phyloP scores from a whole-genome alignment of 179 eudicot genomes.

The Vitellaria paradoxa region DNA sequence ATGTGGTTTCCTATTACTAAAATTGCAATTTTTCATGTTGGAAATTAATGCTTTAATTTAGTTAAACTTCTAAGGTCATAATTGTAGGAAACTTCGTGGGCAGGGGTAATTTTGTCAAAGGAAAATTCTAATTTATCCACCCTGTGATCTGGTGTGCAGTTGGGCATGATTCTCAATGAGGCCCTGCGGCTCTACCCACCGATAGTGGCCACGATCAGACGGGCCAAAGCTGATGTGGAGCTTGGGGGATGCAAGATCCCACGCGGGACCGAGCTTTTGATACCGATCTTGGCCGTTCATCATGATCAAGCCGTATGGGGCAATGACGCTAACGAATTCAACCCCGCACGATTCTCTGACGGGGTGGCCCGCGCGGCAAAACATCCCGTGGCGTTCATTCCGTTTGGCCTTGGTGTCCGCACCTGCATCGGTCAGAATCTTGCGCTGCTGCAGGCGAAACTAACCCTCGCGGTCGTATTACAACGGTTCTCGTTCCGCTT shows the following conservation, averaged over 20 bases:
- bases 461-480: slow-evolving; percentile 56
- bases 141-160: slow-evolving; percentile 30
- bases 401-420: slow-evolving; percentile 76
- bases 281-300: slow-evolving; percentile 81
- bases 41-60: too few relatives aligned
- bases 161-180: slow-evolving; percentile 76
- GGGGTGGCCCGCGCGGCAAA: slow-evolving; percentile 84
- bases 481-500: slow-evolving; percentile 58
- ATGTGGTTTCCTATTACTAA: too few relatives aligned
- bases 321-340: slow-evolving; percentile 58
- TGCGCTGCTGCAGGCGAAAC: slow-evolving; percentile 64
- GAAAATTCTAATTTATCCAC: not conserved
- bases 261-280: slow-evolving; percentile 67
- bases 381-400: slow-evolving; percentile 69
- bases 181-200: slow-evolving; percentile 74
- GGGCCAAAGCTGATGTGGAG: slow-evolving; percentile 74
- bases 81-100: not conserved
- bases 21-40: too few relatives aligned
- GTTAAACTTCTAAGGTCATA: too few relatives aligned
- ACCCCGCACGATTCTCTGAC: slow-evolving; percentile 61
- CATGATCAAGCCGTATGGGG: slow-evolving; percentile 80
- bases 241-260: slow-evolving; percentile 66
- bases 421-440: slow-evolving; percentile 83
- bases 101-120: slow-evolving; percentile 1
- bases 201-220: slow-evolving; percentile 65